phyloP scores from a whole-genome alignment of 495 filamentous ascomycete species.

The Tetracladium marchalianum region DNA sequence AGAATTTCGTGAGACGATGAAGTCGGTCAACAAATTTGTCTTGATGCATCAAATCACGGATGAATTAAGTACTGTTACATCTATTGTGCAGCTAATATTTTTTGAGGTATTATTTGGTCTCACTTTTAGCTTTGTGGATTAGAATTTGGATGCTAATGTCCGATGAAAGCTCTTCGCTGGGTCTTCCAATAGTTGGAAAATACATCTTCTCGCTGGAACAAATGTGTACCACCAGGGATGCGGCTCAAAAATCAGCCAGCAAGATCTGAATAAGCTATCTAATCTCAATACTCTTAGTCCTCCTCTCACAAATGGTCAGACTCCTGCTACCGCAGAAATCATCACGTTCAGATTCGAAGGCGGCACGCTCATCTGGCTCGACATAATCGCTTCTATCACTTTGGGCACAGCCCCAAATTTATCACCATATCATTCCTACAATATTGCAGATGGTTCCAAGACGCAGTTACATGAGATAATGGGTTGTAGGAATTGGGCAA shows the following conservation, averaged over 20 bases:
- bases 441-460: conserved; percentile 1
- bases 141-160: background rate
- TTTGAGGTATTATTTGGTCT: conserved; percentile 21
- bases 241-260: conserved; percentile 49
- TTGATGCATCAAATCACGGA: conserved; percentile 1
- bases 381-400: conserved; percentile 13
- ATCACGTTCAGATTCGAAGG: conserved; percentile 4
- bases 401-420: conserved; percentile 2
- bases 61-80: conserved; percentile 13
- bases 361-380: conserved; percentile 6
- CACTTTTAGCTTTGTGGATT: conserved; percentile 18
- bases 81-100: conserved; percentile 11
- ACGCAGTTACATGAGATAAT: conserved; percentile 13
- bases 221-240: conserved; percentile 1
- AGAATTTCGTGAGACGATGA: conserved; percentile 22
- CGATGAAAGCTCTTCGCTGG: conserved; percentile 8
- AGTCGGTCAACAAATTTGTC: conserved; percentile 20
- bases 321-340: conserved; percentile 1
- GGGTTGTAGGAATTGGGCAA: conserved; percentile 13
- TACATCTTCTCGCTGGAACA: conserved; percentile 11
- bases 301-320: background rate
- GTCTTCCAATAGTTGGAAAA: conserved; percentile 3
- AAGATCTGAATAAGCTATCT: conserved; percentile 51
- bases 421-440: background rate
- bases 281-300: background rate